Evolutionary conservation across 2,329 filamentous ascomycete genomes (phyloP), one percentile per base, ranked within the genome.

Genomic region (Colletotrichum zoysiae): DNA sequence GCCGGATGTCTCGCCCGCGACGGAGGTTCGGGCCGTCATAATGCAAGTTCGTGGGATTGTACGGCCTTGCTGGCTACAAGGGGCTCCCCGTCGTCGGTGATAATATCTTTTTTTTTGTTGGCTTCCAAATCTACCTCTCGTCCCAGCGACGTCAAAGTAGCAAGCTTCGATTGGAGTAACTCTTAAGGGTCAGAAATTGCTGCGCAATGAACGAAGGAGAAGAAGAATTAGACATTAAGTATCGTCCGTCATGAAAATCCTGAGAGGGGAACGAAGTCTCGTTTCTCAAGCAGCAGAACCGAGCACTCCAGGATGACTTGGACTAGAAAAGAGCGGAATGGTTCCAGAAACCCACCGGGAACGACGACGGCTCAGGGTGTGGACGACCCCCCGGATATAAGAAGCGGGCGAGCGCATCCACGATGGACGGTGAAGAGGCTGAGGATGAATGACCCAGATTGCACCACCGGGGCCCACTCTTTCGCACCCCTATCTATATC

Each of bases 391-490:
- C 26, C 50, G 64, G 64, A 26, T 35, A 68, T 67, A 57, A 62
- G 58, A 62, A 62, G 35, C n/a, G 26, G 50, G 23, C 50, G 44
- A 46, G 55, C 30, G 3, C 26, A 30, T 20, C 50, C 50, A 20
- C 16, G 50, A 30, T 20, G 16, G 7, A 30, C 16, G 14, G 33
- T 23, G 38, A 42, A 44, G 60, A 55, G 60, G 60, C 60, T 63
- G 60, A 53, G 53, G 38, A 62, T 26, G 35, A 20, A 59, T 12
- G 58, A 50, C 33, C 33, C 30, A 57, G 9, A 63, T 71, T 64
- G 40, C 65, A 71, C 65, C 69, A 71, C 44, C 40, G 20, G 58
- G 59, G 23, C 44, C 69, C 69, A 69, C 69, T 64, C 46, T 40
- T 71, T 59, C 30, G 53, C 26, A 20, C 53, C 68, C 23, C 20